Percentiles rank a stretch among this genome's conserved stretches.
Evolutionary conservation across 768 basidiomycete genomes (phyloP).

Genomic region (Infundibulicybe gibba): DNA sequence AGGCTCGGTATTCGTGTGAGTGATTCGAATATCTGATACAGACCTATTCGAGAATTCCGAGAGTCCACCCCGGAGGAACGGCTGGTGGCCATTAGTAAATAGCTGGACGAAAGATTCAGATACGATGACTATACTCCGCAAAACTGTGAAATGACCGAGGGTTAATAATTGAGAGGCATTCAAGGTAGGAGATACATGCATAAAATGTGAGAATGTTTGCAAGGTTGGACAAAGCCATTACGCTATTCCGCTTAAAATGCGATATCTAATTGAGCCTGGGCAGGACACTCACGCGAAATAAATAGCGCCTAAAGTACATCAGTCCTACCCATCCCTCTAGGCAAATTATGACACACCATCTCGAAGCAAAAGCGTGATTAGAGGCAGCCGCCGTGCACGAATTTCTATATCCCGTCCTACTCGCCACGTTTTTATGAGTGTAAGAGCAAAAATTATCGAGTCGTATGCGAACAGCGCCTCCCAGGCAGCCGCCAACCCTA

Average conservation of each 20-base stretch:
- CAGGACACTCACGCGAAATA: conserved; percentile 46
- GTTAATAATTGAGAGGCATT: too few relatives aligned
- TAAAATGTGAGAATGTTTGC: conserved; percentile 38
- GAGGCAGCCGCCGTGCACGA: conserved; percentile 21
- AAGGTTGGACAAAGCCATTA: conserved; percentile 49
- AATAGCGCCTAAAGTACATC: conserved; percentile 36
- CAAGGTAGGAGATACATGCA: too few relatives aligned
- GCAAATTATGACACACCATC: conserved; percentile 38
- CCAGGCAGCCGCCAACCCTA: conserved; percentile 39
- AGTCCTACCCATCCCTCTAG: background rate
- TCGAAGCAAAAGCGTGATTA: conserved; percentile 41
- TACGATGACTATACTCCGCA: too few relatives aligned
- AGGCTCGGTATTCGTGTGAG: too few relatives aligned
- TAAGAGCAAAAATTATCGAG: conserved; percentile 40
- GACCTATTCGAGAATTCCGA: too few relatives aligned
- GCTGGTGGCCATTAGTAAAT: too few relatives aligned
- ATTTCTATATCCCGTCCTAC: conserved; percentile 19
- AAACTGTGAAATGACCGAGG: too few relatives aligned
- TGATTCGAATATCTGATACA: too few relatives aligned
- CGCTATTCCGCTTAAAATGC: conserved; percentile 20
- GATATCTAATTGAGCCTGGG: background rate
- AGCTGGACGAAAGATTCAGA: too few relatives aligned
- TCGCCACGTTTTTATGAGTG: conserved; percentile 41
- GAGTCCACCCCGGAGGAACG: too few relatives aligned
- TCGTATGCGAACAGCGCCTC: conserved; percentile 50